phyloP scores from a whole-genome alignment of 2,329 filamentous ascomycete genomes.

The Juglanconis sp. region DNA sequence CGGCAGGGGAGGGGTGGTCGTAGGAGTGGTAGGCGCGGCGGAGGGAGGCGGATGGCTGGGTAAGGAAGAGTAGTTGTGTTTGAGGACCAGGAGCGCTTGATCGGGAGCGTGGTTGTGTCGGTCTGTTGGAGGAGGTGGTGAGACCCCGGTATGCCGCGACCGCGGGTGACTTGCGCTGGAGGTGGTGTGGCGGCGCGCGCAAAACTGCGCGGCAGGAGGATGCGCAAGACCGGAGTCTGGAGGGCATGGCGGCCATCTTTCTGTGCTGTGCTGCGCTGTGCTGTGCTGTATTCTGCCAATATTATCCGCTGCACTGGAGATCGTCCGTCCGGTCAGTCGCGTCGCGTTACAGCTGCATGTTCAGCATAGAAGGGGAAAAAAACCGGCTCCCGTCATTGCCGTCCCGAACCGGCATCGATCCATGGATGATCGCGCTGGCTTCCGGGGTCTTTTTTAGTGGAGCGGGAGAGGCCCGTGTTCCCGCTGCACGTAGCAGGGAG shows the following conservation, averaged over 20 bases:
- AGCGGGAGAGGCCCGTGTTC: conserved; percentile 2
- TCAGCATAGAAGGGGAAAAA: background rate
- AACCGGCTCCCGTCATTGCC: background rate
- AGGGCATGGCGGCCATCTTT: conserved; percentile 3
- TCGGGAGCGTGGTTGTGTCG: background rate
- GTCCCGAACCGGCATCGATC: background rate
- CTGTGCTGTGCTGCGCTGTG: background rate
- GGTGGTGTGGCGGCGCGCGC: background rate
- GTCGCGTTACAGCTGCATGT: background rate
- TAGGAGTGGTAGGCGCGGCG: conserved; percentile 66
- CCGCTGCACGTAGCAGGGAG: background rate
- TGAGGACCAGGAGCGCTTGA: background rate
- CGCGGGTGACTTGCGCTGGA: background rate
- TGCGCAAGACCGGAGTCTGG: conserved; percentile 5
- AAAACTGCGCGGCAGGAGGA: conserved; percentile 4
- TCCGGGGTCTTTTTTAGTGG: background rate
- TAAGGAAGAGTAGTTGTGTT: conserved; percentile 5
- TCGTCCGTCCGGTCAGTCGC: background rate
- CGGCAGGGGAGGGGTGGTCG: conserved; percentile 59
- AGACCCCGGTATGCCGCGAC: background rate
- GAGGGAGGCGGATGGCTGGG: conserved; percentile 1
- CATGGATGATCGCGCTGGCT: background rate
- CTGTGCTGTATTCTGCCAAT: background rate
- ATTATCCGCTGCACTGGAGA: background rate
- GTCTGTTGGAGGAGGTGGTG: background rate